Conservation (phyloP, 2,329 filamentous ascomycete species). For the Sporothrix pallida region DNA sequence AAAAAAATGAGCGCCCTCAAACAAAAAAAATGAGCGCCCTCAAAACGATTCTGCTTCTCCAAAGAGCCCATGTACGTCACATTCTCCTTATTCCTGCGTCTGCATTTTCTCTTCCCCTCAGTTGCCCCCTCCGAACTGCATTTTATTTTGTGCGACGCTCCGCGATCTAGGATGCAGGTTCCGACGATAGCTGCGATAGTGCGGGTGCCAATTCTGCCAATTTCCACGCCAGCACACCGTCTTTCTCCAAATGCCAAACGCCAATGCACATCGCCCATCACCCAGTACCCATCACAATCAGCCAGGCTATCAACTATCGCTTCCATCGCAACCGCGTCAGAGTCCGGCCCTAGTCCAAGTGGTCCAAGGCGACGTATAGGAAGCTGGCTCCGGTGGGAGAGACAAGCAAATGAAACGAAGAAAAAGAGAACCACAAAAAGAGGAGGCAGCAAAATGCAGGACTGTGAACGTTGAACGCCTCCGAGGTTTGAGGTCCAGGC, state of each 20-base stretch:
- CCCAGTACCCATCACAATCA: not conserved
- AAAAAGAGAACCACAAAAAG: not conserved
- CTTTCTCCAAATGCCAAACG: slow-evolving; percentile 12
- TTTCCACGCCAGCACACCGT: not conserved
- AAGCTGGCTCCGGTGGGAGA: not conserved
- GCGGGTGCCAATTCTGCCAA: too few species aligned
- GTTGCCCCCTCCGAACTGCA: not conserved
- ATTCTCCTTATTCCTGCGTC: not conserved
- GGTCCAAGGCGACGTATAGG: slow-evolving; percentile 6
- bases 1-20: not conserved
- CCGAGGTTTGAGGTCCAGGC: not conserved
- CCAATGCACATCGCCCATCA: not conserved
- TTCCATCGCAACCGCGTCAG: not conserved
- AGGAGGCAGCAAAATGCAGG: not conserved
- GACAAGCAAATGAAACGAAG: not conserved
- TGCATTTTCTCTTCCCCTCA: not conserved
- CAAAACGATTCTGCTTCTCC: too few species aligned
- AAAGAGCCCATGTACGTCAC: too few species aligned
- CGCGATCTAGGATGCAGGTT: slow-evolving; percentile 5
- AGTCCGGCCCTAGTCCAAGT: not conserved
- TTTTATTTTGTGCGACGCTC: slow-evolving; percentile 12
- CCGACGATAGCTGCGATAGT: not conserved
- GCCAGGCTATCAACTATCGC: slow-evolving; percentile 5
- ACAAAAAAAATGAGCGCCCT: not conserved
- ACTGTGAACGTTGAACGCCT: not conserved